phyloP scores from a whole-genome alignment of 257 asterid species.

The Solanum infundibuliforme region DNA sequence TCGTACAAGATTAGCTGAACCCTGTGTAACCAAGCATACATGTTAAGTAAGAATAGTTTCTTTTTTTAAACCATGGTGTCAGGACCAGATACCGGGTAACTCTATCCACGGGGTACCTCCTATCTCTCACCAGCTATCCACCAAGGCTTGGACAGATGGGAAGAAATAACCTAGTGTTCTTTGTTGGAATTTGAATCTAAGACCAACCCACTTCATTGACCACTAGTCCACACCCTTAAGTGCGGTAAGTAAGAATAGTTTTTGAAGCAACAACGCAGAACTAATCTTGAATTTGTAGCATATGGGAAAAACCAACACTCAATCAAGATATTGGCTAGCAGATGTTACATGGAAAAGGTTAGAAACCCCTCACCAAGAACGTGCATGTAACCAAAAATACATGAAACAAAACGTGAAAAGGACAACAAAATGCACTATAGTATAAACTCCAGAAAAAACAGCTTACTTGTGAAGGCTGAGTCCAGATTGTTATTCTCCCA shows the following conservation, averaged over 20 bases:
- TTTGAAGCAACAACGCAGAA: not conserved
- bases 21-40: slow-evolving; percentile 38
- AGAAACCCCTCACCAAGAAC: not conserved
- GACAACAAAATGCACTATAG: not conserved
- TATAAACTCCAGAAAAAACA: slow-evolving; percentile 2
- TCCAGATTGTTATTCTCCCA: slow-evolving; percentile 94
- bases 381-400: not conserved
- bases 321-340: not conserved
- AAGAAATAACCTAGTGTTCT: not conserved
- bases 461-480: slow-evolving; percentile 88
- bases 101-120: not conserved
- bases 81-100: not conserved
- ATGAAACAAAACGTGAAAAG: not conserved
- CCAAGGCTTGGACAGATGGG: not conserved
- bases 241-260: not conserved
- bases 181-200: not conserved
- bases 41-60: not conserved
- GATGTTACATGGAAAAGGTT: not conserved
- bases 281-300: not conserved
- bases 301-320: not conserved
- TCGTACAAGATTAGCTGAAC: slow-evolving; percentile 74
- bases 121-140: not conserved
- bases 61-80: not conserved
- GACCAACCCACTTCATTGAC: not conserved
- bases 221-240: not conserved